A percentile compares a stretch with the other conserved stretches of the same genome.
Conservation (phyloP, 305 asterid species). For the Fraxinus paxiana region DNA sequence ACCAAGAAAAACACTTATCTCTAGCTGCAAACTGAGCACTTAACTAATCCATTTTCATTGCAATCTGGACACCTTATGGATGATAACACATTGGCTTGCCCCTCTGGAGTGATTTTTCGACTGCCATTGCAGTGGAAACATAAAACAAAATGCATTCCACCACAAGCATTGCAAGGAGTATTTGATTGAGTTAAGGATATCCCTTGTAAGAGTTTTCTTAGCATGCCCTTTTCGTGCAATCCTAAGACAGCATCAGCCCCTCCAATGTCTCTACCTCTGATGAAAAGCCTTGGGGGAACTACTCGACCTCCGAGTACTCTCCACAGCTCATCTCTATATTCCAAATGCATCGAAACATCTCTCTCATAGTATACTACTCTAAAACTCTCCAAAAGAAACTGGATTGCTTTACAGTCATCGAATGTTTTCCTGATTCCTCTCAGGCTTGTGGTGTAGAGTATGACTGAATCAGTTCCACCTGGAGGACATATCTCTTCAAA, state of each 20-base stretch:
- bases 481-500: conserved; percentile 54
- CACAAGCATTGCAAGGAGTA: conserved; percentile 50
- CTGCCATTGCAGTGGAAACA: conserved; percentile 59
- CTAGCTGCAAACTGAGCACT: conserved; percentile 55
- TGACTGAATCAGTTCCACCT: conserved; percentile 45
- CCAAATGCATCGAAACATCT: conserved; percentile 64
- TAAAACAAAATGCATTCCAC: conserved; percentile 49
- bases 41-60: conserved; percentile 74
- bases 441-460: conserved; percentile 65
- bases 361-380: conserved; percentile 48
- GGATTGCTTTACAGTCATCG: conserved; percentile 57
- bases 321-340: conserved; percentile 79
- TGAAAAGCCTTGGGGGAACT: conserved; percentile 74
- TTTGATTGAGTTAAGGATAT: conserved; percentile 36
- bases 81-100: not conserved
- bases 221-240: conserved; percentile 58
- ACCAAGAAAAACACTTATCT: not conserved
- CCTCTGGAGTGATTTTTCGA: conserved; percentile 34
- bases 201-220: conserved; percentile 45
- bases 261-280: conserved; percentile 56
- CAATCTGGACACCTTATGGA: conserved; percentile 50
- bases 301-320: conserved; percentile 39
- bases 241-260: conserved; percentile 72
- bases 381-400: conserved; percentile 61
- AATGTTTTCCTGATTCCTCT: conserved; percentile 72